A percentile compares a stretch with the other conserved stretches of the same genome.
phyloP scores from a whole-genome alignment of 106 monocot genomes.

The Dioscorea alata region DNA sequence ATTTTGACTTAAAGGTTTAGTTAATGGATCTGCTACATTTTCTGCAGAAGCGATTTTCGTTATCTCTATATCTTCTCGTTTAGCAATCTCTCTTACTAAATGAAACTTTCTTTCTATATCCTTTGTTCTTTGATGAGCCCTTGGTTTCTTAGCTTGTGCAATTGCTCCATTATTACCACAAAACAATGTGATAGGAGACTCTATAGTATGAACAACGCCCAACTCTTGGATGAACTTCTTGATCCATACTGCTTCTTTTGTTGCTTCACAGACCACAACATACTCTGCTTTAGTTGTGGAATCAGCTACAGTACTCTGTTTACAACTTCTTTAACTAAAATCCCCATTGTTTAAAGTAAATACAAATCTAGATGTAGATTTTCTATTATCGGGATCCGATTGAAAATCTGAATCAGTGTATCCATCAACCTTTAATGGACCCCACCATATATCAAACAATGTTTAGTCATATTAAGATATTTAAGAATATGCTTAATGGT shows the following conservation, averaged over 20 bases:
- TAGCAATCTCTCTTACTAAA: background rate
- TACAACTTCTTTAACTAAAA: background rate
- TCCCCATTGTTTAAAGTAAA: background rate
- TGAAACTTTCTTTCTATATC: background rate
- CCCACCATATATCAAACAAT: background rate
- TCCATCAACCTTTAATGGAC: background rate
- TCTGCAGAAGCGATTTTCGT: background rate
- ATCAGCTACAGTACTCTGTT: background rate
- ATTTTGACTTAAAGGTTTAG: background rate
- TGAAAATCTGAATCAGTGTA: slow-evolving; percentile 7
- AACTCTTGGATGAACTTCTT: background rate
- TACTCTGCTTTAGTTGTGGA: slow-evolving; percentile 7
- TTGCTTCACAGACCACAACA: background rate
- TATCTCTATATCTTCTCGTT: background rate
- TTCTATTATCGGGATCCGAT: background rate
- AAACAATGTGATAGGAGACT: background rate
- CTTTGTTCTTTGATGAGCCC: background rate
- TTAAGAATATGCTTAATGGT: background rate
- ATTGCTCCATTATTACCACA: background rate
- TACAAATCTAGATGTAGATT: background rate
- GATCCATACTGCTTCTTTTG: background rate
- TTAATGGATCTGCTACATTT: background rate
- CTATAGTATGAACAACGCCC: background rate
- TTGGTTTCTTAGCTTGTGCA: background rate
- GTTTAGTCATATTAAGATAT: background rate